A percentile compares a stretch with the other conserved stretches of the same genome.
Conservation (phyloP, 345 rosid genomes). For the Hypericum androsaemum region DNA sequence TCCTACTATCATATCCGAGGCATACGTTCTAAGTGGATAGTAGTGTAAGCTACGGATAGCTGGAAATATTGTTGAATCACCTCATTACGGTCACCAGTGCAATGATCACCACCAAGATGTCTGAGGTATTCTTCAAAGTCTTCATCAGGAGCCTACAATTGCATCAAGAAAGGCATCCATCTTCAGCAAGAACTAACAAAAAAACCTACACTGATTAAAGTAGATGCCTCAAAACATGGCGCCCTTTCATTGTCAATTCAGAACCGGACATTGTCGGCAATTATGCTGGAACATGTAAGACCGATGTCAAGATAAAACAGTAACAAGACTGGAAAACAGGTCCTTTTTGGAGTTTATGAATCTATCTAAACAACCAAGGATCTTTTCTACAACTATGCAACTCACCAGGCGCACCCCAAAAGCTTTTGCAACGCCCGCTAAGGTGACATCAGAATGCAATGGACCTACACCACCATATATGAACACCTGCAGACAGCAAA, state of each 20-base stretch:
- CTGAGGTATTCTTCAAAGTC: conserved; percentile 92
- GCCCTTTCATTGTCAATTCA: no score
- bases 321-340: no score
- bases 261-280: no score
- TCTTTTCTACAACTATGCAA: conserved; percentile 7
- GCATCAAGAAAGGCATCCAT: conserved; percentile 5
- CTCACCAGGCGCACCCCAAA: conserved; percentile 93
- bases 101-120: conserved; percentile 66
- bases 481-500: conserved; percentile 47
- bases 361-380: no score
- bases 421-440: conserved; percentile 92
- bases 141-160: conserved; percentile 89
- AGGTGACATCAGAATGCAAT: conserved; percentile 83
- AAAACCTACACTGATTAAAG: no score
- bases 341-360: no score
- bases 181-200: conserved; percentile 2
- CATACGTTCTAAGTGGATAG: no score
- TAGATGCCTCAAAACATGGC: no score
- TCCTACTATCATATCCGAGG: no score
- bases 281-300: no score
- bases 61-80: conserved; percentile 24
- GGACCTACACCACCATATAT: conserved; percentile 94
- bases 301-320: no score
- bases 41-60: no score
- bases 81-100: conserved; percentile 87